Base-by-base conservation (phyloP, 305 asterid species). In the Solanum hybrid region DNA sequence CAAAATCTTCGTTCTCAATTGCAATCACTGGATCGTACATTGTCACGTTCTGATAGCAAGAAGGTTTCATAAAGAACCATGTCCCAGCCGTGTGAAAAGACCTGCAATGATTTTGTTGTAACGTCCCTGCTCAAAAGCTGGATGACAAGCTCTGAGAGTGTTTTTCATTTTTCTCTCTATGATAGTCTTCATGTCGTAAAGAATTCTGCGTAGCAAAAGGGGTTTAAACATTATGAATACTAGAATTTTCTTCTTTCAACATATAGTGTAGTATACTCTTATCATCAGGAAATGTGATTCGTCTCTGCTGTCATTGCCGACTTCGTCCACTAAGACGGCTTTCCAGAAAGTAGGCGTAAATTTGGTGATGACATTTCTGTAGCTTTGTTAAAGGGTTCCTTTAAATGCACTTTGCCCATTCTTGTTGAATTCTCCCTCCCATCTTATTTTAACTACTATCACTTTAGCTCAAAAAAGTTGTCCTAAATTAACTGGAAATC, bases 11-110 rank as follows among this genome's bases (percentile, higher is more conserved):
- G 95, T 88, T 93, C 93, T 92, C 97, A 96, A 73, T 89, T 97
- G 92, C 97, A 95, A 87, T 92, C 98, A 6, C 89, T 96, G 90
- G 98, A 97, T 89, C 89, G 95, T 91, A 92, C 88, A 89, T 86
- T 94, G 85, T 97, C 99, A 6, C 93, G 26, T 88, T 94, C 98
- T 32, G 95, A 95, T 87, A 92, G 92, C 94, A 97, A 97, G 93
- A 97, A 97, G 94, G 93, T 90, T 73, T 91, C 87, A 88, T 96
- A 89, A 94, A 92, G 85, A 82, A 42, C 27, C 86, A 81, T 82
- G 27, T 42, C 38, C 14, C 26, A 82, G 17, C 17, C 84, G 1
- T 34, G 82, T 78, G 85, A 35, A 10, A 66, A 22, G 2, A 79
- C 35, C 34, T 38, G 66, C 76, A 56, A 19, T n/a, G 66, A 38